Percentiles rank a stretch among this genome's conserved stretches.
Conservation (phyloP, 208 protist genomes). For the Wallacemonas sp. region DNA sequence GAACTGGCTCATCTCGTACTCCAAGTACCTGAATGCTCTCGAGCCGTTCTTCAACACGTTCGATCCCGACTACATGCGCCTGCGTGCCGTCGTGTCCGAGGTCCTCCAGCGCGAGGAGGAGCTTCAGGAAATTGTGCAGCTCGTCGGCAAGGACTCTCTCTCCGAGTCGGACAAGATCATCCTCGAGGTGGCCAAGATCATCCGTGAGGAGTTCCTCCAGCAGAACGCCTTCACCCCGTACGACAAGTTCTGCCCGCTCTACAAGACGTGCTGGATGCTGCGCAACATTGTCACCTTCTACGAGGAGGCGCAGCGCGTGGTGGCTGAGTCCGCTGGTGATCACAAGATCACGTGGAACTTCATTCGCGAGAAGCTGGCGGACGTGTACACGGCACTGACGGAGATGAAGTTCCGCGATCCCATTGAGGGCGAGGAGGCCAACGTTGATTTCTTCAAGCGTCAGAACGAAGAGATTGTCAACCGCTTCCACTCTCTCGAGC, state of each 20-base stretch:
- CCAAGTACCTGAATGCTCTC: slow-evolving; percentile 98
- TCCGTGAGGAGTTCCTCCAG: slow-evolving; percentile 99
- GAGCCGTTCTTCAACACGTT: slow-evolving; percentile 97
- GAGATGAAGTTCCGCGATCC: slow-evolving; percentile 94
- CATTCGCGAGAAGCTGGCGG: slow-evolving; percentile 92
- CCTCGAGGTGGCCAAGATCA: slow-evolving; percentile 98
- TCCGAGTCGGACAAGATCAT: slow-evolving; percentile 99
- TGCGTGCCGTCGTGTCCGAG: slow-evolving; percentile 93
- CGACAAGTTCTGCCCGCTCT: slow-evolving; percentile 97
- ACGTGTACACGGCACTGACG: slow-evolving; percentile 79
- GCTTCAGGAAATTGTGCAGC: slow-evolving; percentile 99
- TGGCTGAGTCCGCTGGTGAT: slow-evolving; percentile 86
- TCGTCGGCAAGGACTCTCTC: slow-evolving; percentile 99
- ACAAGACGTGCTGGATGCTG: slow-evolving; percentile 99
- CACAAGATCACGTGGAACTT: slow-evolving; percentile 96
- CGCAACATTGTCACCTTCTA: slow-evolving; percentile 98
- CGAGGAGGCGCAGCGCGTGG: slow-evolving; percentile 92
- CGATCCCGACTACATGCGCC: slow-evolving; percentile 95
- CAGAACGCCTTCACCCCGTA: slow-evolving; percentile 99
- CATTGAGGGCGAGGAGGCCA: slow-evolving; percentile 78
- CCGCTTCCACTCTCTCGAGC: slow-evolving; percentile 77
- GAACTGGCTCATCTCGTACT: slow-evolving; percentile 99
- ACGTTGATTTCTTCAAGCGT: slow-evolving; percentile 86
- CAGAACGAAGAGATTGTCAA: slow-evolving; percentile 90
- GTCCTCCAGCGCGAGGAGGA: slow-evolving; percentile 99